These are phyloP conservation scores for Paramecium sexaurelia DNA, from an alignment of 73 alveolate species.

Conservation along the genomic window DNA sequence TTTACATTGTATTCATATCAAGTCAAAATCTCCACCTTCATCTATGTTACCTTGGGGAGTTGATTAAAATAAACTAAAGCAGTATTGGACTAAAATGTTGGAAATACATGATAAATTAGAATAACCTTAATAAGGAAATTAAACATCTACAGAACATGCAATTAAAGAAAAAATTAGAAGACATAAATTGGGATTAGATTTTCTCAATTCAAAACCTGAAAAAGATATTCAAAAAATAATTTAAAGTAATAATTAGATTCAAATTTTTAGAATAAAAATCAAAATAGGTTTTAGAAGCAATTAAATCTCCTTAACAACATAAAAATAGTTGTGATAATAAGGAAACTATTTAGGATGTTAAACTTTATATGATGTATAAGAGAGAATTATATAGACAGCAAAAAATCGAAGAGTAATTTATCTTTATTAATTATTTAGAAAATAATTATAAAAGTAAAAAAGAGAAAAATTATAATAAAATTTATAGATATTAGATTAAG, in stretches of 20 bases:
- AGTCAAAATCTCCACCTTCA: slow-evolving; percentile 43
- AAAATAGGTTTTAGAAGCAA: neutral
- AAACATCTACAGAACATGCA: neutral
- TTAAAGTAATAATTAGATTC: neutral
- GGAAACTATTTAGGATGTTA: neutral
- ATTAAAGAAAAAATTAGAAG: slow-evolving; percentile 30
- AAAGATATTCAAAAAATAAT: slow-evolving; percentile 34
- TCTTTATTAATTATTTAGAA: neutral
- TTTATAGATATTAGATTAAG: neutral
- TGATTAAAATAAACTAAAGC: slow-evolving; percentile 15
- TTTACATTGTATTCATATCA: neutral
- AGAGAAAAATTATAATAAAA: neutral
- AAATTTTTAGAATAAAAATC: slow-evolving; percentile 36
- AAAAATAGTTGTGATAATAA: neutral
- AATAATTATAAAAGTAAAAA: slow-evolving; percentile 2
- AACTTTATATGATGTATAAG: slow-evolving; percentile 32
- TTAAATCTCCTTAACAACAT: neutral
- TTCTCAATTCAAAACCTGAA: slow-evolving; percentile 8
- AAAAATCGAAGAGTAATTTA: slow-evolving; percentile 27
- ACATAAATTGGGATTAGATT: slow-evolving; percentile 39
- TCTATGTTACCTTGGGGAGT: slow-evolving; percentile 47
- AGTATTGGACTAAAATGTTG: slow-evolving; percentile 39
- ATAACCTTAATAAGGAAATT: neutral
- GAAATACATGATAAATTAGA: slow-evolving; percentile 45
- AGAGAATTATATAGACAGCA: slow-evolving; percentile 25